These are phyloP conservation scores for Psilocybe cubensis DNA, from an alignment of 768 basidiomycete genomes.

Conservation along the genomic window DNA sequence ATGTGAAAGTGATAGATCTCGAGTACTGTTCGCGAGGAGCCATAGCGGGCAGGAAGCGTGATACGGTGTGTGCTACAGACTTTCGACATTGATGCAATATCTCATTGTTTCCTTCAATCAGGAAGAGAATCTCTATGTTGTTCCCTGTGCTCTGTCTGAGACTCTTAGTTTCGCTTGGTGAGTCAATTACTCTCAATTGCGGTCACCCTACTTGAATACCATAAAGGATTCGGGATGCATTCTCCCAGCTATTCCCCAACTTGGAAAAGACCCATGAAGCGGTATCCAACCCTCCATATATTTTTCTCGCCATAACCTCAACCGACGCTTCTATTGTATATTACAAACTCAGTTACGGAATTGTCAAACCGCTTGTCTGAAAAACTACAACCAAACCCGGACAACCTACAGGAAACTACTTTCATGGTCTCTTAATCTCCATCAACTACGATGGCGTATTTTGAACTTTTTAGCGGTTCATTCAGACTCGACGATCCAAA, in stretches of 20 bases:
- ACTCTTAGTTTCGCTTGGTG: slow-evolving; percentile 67
- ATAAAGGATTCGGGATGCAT: slow-evolving; percentile 64
- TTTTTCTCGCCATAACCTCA: slow-evolving; percentile 73
- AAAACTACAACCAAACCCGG: neutral
- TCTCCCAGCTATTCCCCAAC: slow-evolving; percentile 42
- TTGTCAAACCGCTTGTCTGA: slow-evolving; percentile 71
- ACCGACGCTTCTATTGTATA: slow-evolving; percentile 86
- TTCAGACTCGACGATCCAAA: too few relatives aligned
- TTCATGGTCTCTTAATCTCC: too few relatives aligned
- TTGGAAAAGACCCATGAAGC: slow-evolving; percentile 31
- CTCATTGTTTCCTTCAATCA: slow-evolving; percentile 24
- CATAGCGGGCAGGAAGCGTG: slow-evolving; percentile 59
- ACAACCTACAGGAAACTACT: too few relatives aligned
- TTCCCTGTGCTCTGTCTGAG: slow-evolving; percentile 74
- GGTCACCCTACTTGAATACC: neutral
- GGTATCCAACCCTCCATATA: slow-evolving; percentile 19
- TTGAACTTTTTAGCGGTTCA: too few relatives aligned
- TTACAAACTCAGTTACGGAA: slow-evolving; percentile 79
- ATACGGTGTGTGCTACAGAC: slow-evolving; percentile 43
- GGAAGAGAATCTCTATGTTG: slow-evolving; percentile 51
- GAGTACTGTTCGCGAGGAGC: slow-evolving; percentile 54
- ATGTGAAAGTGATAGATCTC: slow-evolving; percentile 67
- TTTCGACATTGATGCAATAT: slow-evolving; percentile 6
- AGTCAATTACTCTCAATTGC: neutral
- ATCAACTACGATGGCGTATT: too few relatives aligned